Base-by-base conservation (phyloP, 2,329 filamentous ascomycete species). In the Fusarium brachygibbosum region DNA sequence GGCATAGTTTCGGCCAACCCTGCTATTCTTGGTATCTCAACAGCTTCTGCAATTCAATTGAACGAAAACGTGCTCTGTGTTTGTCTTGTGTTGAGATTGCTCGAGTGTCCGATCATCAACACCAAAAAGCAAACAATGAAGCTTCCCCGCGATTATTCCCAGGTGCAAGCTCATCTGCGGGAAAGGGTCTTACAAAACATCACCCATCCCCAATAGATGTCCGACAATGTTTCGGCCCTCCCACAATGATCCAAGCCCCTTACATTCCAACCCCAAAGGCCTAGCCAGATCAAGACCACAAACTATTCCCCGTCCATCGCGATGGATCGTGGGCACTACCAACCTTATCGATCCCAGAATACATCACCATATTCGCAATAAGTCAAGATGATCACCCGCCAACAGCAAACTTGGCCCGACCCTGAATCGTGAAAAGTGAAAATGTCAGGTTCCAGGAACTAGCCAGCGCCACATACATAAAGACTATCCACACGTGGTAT, bases 401-500 rank as follows among this genome's bases (percentile, higher is more conserved):
- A 13, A 46, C 10, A 21, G 6, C 31, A 14, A 35, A 29, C 23
- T 11, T 25, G 21, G 21, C 13, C 16, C n/a, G 23, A 12, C n/a
- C 35, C 6, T 13, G 17, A 21, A 10, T 11, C 12, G n/a, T 44
- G 41, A 6, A 29, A 29, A 16, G 25, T 16, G 5, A 42, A 42
- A 38, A 21, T 6, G 37, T 21, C 37, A 38, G 11, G 13, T 5
- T 9, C 8, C 17, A 14, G 17, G 19, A 10, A 28, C 28, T 32
- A 56, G 35, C 6, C 21, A n/a, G 19, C 51, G 61, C 61, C 59
- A 63, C 59, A 12, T 64, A 35, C 50, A 64, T 35, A 45, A 3
- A 11, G 55, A 29, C 9, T 12, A 29, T 6, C 23, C 23, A 25
- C 23, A 25, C 38, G 13, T 21, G 38, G 38, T 41, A 41, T 41